These are phyloP conservation scores for Pseudonitzschia delicatissima DNA, from an alignment of 108 stramenopile genomes.

Conservation along the genomic window DNA sequence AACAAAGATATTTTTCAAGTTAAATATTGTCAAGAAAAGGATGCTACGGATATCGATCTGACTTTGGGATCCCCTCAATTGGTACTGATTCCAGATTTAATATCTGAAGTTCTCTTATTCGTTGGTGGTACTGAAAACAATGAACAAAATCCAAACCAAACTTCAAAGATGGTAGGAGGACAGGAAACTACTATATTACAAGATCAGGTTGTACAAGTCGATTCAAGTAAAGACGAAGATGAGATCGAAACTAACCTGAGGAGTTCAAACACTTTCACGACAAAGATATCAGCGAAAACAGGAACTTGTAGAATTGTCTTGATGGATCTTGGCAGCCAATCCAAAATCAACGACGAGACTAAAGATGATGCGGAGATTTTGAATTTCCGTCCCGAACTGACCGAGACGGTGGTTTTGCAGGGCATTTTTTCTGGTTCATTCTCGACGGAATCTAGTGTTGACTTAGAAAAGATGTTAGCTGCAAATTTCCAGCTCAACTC, in stretches of 20 bases:
- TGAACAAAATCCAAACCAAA: background rate
- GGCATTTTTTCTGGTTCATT: slow-evolving; percentile 55
- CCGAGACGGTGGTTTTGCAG: slow-evolving; percentile 69
- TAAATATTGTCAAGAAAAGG: slow-evolving; percentile 43
- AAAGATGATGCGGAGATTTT: background rate
- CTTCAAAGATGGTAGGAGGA: background rate
- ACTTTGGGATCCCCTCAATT: slow-evolving; percentile 74
- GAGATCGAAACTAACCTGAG: slow-evolving; percentile 1
- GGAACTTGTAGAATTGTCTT: slow-evolving; percentile 45
- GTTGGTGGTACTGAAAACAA: slow-evolving; percentile 28
- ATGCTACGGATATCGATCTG: slow-evolving; percentile 38
- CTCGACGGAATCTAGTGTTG: slow-evolving; percentile 17
- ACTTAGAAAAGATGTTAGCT: slow-evolving; percentile 28
- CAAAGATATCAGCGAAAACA: slow-evolving; percentile 23
- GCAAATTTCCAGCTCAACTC: slow-evolving; percentile 51
- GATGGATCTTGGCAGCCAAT: slow-evolving; percentile 47
- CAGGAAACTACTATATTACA: background rate
- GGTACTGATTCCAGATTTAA: slow-evolving; percentile 71
- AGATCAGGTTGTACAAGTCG: background rate
- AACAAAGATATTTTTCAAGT: slow-evolving; percentile 46
- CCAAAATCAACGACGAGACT: background rate
- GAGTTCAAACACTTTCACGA: background rate
- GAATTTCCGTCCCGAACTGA: slow-evolving; percentile 18
- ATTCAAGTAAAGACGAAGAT: slow-evolving; percentile 1
- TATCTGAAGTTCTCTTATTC: slow-evolving; percentile 64